A percentile compares a stretch with the other conserved stretches of the same genome.
phyloP scores from a whole-genome alignment of 805 yeast species.

The Brettanomyces bruxellensis region DNA sequence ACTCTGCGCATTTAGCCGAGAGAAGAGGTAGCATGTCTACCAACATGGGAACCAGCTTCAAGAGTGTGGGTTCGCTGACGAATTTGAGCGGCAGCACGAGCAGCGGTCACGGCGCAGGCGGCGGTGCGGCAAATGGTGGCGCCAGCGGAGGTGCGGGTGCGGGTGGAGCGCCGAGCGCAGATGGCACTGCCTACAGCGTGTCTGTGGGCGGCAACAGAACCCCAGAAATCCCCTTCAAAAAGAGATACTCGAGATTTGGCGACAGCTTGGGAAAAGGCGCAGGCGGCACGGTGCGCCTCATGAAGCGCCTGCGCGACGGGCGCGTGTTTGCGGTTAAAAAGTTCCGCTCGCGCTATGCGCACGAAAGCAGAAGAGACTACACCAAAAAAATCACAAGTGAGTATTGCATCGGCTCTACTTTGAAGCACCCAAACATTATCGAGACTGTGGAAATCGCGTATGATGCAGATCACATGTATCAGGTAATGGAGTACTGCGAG shows the following conservation, averaged over 20 bases:
- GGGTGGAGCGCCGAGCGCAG: too few species aligned
- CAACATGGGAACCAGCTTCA: background rate
- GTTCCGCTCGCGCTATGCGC: constrained; percentile 65
- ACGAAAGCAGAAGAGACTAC: constrained; percentile 76
- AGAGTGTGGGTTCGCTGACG: background rate
- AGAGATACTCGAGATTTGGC: constrained; percentile 73
- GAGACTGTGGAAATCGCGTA: constrained; percentile 88
- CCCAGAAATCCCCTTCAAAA: constrained; percentile 51
- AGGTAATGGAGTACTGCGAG: constrained; percentile 93
- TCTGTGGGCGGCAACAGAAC: constrained; percentile 31
- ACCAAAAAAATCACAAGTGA: constrained; percentile 86
- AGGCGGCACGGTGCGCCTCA: constrained; percentile 80
- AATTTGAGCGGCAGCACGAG: background rate
- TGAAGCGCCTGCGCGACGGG: constrained; percentile 56
- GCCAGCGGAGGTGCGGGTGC: too few species aligned
- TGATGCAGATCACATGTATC: constrained; percentile 78
- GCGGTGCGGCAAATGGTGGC: too few species aligned
- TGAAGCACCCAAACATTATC: constrained; percentile 83
- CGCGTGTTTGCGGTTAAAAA: constrained; percentile 88
- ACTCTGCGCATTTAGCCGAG: too few species aligned
- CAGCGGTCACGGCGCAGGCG: too few species aligned
- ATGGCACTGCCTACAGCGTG: background rate
- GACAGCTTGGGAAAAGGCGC: constrained; percentile 92
- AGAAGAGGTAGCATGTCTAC: constrained; percentile 1
- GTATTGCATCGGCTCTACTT: constrained; percentile 86